Percentiles rank a stretch among this genome's conserved stretches.
These are phyloP conservation scores for Tetradesmus obliquus DNA, from an alignment of 139 green algal species.

Conservation along the genomic window DNA sequence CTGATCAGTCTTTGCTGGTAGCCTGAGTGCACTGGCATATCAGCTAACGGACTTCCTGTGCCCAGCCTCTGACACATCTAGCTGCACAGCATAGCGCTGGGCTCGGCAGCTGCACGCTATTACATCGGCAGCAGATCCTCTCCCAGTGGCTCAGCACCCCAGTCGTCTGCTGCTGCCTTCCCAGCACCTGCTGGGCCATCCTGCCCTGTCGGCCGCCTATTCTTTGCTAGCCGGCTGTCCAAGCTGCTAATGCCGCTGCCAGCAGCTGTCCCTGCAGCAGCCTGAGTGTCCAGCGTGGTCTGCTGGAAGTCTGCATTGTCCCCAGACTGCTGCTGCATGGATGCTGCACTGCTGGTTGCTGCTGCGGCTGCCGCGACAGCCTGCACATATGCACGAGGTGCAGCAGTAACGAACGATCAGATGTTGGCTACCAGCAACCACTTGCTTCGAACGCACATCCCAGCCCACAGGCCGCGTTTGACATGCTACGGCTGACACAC, in stretches of 20 bases:
- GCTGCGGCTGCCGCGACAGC: constrained; percentile 29
- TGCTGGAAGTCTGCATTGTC: not conserved
- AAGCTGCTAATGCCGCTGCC: constrained; percentile 30
- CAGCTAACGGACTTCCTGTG: too few species aligned
- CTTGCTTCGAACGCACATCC: too few species aligned
- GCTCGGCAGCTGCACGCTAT: not conserved
- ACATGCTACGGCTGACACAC: too few species aligned
- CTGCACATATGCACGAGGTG: not conserved
- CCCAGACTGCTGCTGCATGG: not conserved
- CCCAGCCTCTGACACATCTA: too few species aligned
- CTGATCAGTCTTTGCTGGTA: too few species aligned
- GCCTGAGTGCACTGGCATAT: too few species aligned
- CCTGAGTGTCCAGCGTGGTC: not conserved
- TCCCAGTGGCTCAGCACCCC: constrained; percentile 75
- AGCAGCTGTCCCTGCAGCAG: not conserved
- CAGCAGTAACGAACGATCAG: too few species aligned
- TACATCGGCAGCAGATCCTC: constrained; percentile 80
- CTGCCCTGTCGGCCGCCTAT: constrained; percentile 28
- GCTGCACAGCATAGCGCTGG: too few species aligned
- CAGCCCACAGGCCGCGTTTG: too few species aligned
- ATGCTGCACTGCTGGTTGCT: not conserved
- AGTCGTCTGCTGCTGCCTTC: constrained; percentile 63
- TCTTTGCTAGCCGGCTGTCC: constrained; percentile 14
- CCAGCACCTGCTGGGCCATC: constrained; percentile 56
- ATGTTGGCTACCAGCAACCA: too few species aligned